These are phyloP conservation scores for Didymella sp. DNA, from an alignment of 2,329 filamentous ascomycete genomes.

Conservation along the genomic window DNA sequence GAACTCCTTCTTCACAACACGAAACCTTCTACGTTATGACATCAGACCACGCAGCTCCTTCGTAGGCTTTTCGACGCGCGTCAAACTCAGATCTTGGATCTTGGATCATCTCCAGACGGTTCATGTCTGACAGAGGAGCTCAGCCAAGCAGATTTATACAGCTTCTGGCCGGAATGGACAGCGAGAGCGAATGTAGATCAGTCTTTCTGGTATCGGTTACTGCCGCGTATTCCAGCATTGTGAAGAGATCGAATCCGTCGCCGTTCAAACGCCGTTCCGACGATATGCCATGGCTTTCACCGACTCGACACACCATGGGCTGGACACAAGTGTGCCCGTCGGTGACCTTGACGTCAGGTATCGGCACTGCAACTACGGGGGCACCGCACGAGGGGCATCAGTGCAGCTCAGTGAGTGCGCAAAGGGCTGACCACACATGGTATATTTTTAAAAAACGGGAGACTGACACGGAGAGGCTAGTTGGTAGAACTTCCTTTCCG, in stretches of 20 bases:
- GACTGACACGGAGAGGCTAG: neutral
- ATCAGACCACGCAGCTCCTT: neutral
- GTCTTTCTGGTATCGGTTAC: neutral
- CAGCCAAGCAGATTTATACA: neutral
- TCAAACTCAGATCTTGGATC: neutral
- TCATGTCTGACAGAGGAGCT: neutral
- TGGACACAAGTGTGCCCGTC: neutral
- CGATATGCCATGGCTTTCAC: neutral
- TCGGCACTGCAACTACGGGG: neutral
- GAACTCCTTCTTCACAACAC: neutral
- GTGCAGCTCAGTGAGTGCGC: neutral
- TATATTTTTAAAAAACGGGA: neutral
- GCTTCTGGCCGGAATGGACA: neutral
- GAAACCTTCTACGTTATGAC: conserved; percentile 7
- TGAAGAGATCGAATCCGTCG: neutral
- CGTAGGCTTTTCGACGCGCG: neutral
- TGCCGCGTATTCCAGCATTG: neutral
- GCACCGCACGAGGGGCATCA: conserved; percentile 2
- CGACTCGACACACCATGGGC: neutral
- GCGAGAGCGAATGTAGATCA: neutral
- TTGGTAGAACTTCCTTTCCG: neutral
- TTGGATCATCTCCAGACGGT: neutral
- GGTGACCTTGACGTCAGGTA: neutral
- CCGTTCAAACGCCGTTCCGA: neutral
- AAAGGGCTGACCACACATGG: neutral